These are phyloP conservation scores for Linnemannia schmuckeri DNA, from an alignment of 192 early-diverging fungal genomes.

Conservation along the genomic window DNA sequence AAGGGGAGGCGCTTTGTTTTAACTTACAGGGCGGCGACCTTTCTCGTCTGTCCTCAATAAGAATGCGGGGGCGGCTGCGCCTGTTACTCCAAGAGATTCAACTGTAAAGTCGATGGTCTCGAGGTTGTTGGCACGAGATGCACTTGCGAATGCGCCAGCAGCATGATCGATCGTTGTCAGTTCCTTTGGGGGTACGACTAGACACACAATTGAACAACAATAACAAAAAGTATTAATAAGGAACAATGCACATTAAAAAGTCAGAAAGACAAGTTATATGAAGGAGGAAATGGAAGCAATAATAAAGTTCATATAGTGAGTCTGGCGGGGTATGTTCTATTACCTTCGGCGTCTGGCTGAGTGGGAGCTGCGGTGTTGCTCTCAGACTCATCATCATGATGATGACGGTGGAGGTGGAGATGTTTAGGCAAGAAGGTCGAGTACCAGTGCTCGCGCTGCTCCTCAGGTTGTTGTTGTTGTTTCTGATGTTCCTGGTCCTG, in stretches of 20 bases:
- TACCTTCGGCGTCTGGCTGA: slow-evolving; percentile 3
- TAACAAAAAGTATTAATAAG: neutral
- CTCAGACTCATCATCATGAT: neutral
- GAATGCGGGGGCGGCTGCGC: slow-evolving; percentile 51
- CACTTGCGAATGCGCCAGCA: slow-evolving; percentile 28
- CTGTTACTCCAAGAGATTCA: slow-evolving; percentile 34
- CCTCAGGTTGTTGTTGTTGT: neutral
- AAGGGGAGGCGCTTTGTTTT: neutral
- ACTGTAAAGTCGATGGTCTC: slow-evolving; percentile 48
- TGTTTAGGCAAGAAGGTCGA: slow-evolving; percentile 16
- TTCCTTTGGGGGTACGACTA: slow-evolving; percentile 11
- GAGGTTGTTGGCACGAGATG: slow-evolving; percentile 33
- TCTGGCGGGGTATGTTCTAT: neutral
- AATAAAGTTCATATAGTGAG: neutral
- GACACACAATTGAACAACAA: too few relatives aligned
- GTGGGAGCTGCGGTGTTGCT: slow-evolving; percentile 7
- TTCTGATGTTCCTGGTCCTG: neutral
- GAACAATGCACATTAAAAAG: neutral
- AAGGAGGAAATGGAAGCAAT: neutral
- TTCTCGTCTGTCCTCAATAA: slow-evolving; percentile 40
- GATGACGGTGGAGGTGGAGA: slow-evolving; percentile 1
- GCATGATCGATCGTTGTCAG: slow-evolving; percentile 29
- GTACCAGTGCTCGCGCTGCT: slow-evolving; percentile 31
- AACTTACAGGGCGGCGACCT: slow-evolving; percentile 55
- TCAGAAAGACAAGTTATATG: neutral